Conservation (phyloP, 345 rosid species). For the Angophora floribunda region DNA sequence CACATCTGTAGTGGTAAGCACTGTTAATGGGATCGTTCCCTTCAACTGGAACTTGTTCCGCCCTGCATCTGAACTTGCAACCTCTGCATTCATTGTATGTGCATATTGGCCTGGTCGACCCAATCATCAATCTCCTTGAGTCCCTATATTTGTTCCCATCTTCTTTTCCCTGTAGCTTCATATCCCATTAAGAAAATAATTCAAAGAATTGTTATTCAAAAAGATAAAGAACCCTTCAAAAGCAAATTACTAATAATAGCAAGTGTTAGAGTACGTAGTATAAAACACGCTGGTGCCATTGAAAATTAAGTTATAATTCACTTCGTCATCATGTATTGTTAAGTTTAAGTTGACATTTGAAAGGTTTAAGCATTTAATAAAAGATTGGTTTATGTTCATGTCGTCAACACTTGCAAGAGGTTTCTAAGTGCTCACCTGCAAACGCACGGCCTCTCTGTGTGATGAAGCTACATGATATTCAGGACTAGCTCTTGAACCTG, state of each 20-base stretch:
- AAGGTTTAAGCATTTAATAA: not conserved
- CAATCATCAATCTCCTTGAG: conserved; percentile 71
- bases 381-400: not conserved
- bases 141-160: conserved; percentile 8
- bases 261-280: not conserved
- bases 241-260: not conserved
- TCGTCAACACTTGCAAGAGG: not conserved
- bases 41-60: conserved; percentile 94
- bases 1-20: conserved; percentile 86
- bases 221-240: not conserved
- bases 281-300: not conserved
- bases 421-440: not conserved
- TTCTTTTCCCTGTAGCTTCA: conserved; percentile 7
- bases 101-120: conserved; percentile 89
- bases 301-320: not conserved
- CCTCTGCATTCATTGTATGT: conserved; percentile 93
- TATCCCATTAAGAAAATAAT: not conserved
- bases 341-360: not conserved
- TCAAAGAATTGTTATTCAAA: not conserved
- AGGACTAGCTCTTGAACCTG: not conserved
- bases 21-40: conserved; percentile 90
- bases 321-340: not conserved
- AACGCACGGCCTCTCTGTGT: not conserved
- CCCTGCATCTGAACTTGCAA: conserved; percentile 86
- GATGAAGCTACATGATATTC: not conserved